A percentile compares a stretch with the other conserved stretches of the same genome.
Evolutionary conservation across 116 monocot species (phyloP).

Genomic region (Iris pallida): DNA sequence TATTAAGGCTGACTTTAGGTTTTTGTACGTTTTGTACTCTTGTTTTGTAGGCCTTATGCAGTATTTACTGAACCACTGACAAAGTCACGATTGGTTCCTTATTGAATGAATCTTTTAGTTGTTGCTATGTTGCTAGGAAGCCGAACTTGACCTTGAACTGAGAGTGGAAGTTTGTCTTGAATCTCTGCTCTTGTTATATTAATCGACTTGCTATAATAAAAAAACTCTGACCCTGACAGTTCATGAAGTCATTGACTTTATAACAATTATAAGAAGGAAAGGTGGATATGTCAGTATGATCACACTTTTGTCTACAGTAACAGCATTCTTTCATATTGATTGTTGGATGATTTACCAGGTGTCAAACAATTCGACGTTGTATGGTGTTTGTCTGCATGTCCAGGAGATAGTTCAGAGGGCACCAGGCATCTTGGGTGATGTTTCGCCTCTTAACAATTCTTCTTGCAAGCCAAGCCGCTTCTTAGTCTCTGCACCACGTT

Average conservation of each 20-base stretch:
- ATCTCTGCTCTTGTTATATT: too few relatives aligned
- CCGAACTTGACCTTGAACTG: too few relatives aligned
- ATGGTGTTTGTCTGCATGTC: slow-evolving; percentile 88
- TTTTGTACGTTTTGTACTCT: neutral
- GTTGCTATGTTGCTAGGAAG: too few relatives aligned
- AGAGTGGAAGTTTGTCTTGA: too few relatives aligned
- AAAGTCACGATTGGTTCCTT: too few relatives aligned
- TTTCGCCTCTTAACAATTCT: slow-evolving; percentile 43
- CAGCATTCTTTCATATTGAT: slow-evolving; percentile 5
- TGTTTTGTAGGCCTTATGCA: slow-evolving; percentile 1
- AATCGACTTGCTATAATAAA: too few relatives aligned
- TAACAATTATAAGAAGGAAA: too few relatives aligned
- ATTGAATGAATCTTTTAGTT: too few relatives aligned
- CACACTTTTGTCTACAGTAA: neutral
- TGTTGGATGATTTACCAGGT: slow-evolving; percentile 34
- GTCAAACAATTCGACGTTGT: slow-evolving; percentile 74
- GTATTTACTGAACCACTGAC: neutral
- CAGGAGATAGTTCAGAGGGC: slow-evolving; percentile 92
- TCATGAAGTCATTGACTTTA: too few relatives aligned
- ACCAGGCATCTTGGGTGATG: slow-evolving; percentile 72
- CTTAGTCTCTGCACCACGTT: slow-evolving; percentile 92
- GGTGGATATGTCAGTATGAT: too few relatives aligned
- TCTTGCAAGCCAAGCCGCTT: slow-evolving; percentile 55
- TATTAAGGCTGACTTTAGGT: neutral
- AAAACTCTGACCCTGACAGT: too few relatives aligned